A percentile compares a stretch with the other conserved stretches of the same genome.
These are phyloP conservation scores for Plasmodium berghei DNA, from an alignment of 169 alveolate genomes.

Conservation along the genomic window DNA sequence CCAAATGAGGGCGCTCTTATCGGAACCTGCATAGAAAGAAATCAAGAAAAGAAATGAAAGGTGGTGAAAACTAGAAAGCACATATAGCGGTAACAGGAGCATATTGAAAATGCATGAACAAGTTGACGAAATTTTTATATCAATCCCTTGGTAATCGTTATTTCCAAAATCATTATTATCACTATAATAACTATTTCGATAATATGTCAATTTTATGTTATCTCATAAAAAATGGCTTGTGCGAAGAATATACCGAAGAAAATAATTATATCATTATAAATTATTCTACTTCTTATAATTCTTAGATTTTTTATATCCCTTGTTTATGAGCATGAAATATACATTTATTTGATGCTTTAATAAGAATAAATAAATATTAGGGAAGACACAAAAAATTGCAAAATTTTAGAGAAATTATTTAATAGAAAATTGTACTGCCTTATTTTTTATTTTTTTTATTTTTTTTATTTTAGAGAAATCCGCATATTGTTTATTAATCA, in stretches of 20 bases:
- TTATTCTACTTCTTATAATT: slow-evolving; percentile 43
- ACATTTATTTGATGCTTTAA: background rate
- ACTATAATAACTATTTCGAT: too few relatives aligned
- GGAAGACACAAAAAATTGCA: background rate
- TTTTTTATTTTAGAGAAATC: background rate
- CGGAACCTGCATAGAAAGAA: slow-evolving; percentile 80
- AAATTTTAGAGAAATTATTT: background rate
- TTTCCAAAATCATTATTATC: too few relatives aligned
- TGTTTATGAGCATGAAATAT: slow-evolving; percentile 8
- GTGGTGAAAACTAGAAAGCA: background rate
- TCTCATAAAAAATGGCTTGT: background rate
- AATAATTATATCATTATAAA: slow-evolving; percentile 17
- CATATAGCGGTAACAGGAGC: background rate
- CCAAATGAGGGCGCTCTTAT: slow-evolving; percentile 93
- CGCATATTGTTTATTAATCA: background rate
- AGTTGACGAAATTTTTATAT: background rate
- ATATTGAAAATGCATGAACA: background rate
- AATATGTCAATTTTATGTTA: too few relatives aligned
- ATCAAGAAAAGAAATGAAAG: too few relatives aligned
- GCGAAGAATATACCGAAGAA: slow-evolving; percentile 35
- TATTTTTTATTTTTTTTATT: background rate
- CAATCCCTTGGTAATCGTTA: too few relatives aligned
- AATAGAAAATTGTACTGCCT: background rate
- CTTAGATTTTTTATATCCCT: slow-evolving; percentile 38
- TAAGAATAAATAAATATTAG: background rate